These are phyloP conservation scores for Xerocomus amazonicus DNA, from an alignment of 1,284 basidiomycete genomes.

Conservation along the genomic window DNA sequence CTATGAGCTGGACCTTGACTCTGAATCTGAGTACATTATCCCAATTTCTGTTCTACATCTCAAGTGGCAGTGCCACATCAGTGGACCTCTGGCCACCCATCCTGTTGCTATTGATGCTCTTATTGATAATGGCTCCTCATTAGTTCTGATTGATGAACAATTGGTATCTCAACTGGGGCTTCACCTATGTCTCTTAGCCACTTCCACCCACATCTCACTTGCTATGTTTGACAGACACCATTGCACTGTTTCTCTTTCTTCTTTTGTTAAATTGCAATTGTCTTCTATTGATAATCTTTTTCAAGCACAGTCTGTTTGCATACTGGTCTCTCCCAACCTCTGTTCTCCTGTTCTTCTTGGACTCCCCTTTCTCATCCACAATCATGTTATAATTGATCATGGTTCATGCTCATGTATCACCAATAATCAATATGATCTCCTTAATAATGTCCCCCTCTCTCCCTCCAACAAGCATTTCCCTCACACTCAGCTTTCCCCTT, in stretches of 20 bases:
- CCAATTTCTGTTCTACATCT: too few species aligned
- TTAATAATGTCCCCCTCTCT: neutral
- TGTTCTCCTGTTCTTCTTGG: neutral
- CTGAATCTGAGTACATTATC: too few species aligned
- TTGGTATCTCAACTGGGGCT: neutral
- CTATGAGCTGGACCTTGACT: too few species aligned
- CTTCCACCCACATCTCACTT: too few species aligned
- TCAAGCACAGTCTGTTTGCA: neutral
- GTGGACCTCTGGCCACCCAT: too few species aligned
- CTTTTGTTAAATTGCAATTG: neutral
- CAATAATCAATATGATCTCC: too few species aligned
- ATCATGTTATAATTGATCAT: neutral
- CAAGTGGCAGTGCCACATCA: too few species aligned
- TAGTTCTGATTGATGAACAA: neutral
- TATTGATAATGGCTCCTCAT: neutral
- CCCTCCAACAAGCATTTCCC: neutral
- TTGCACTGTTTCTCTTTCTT: too few species aligned
- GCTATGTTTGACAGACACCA: too few species aligned
- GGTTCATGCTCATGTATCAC: too few species aligned
- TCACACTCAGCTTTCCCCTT: neutral
- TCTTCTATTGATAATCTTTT: neutral
- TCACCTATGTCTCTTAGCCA: neutral
- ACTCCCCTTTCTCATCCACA: neutral
- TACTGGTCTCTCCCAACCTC: neutral
- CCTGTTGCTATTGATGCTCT: too few species aligned